Conservation (phyloP, 805 yeast genomes). For the Sporopachydermia lactativora region DNA sequence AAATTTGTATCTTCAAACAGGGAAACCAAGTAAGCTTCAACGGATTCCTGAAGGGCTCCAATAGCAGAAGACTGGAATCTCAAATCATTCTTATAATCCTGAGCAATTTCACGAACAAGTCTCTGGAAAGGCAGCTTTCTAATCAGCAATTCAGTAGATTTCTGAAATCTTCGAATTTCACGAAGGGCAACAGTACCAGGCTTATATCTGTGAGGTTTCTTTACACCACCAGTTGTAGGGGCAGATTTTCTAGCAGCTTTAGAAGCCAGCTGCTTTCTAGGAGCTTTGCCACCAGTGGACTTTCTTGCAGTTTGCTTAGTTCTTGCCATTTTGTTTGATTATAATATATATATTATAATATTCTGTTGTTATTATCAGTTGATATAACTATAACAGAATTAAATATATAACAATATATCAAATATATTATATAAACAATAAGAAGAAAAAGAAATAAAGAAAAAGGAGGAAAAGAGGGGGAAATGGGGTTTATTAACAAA, state of each 20-base stretch:
- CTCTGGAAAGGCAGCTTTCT: constrained; percentile 97
- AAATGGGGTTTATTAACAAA: background rate
- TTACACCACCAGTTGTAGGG: constrained; percentile 86
- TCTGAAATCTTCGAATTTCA: constrained; percentile 96
- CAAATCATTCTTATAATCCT: constrained; percentile 83
- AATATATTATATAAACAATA: too few species aligned
- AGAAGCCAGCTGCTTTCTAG: constrained; percentile 87
- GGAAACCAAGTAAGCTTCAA: constrained; percentile 94
- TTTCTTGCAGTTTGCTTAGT: constrained; percentile 91
- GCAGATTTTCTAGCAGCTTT: constrained; percentile 91
- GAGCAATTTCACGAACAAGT: constrained; percentile 91
- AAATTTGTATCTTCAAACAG: constrained; percentile 95
- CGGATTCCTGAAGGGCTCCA: constrained; percentile 97
- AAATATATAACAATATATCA: too few species aligned
- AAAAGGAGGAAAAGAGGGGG: constrained; percentile 1
- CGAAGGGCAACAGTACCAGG: constrained; percentile 95
- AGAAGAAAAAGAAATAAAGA: background rate
- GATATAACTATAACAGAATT: too few species aligned
- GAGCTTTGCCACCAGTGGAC: constrained; percentile 92
- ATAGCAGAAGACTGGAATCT: constrained; percentile 97
- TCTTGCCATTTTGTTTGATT: constrained; percentile 56
- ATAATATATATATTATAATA: too few species aligned
- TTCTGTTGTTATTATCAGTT: too few species aligned
- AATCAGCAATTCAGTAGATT: constrained; percentile 86
- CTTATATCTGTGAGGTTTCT: constrained; percentile 92